phyloP scores from a whole-genome alignment of 768 basidiomycete species.

The Suillus fuscotomentosus region DNA sequence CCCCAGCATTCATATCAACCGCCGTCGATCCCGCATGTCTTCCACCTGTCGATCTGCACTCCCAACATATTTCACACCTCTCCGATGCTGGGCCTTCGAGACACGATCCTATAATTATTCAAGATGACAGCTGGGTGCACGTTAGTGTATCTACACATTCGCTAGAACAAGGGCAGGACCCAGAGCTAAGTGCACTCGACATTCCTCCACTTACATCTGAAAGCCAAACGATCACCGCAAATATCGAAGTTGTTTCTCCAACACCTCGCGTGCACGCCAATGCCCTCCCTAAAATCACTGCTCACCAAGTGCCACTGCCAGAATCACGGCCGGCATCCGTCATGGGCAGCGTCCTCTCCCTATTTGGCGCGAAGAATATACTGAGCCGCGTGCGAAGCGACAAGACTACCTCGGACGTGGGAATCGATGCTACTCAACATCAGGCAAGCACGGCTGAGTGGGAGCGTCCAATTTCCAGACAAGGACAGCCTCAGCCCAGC shows the following conservation, averaged over 20 bases:
- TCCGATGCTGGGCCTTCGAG: conserved; percentile 15
- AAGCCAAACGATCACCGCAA: conserved; percentile 14
- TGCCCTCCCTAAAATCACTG: conserved; percentile 17
- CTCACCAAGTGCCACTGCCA: conserved; percentile 24
- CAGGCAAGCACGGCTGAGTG: not conserved
- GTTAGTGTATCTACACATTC: conserved; percentile 11
- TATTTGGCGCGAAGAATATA: not conserved
- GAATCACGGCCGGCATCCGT: conserved; percentile 30
- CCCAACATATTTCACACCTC: conserved; percentile 4
- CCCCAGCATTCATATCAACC: conserved; percentile 27
- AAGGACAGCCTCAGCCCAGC: conserved; percentile 8
- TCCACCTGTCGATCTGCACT: conserved; percentile 5
- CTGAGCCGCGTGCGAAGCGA: conserved; percentile 10
- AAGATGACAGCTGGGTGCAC: conserved; percentile 31
- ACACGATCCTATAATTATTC: conserved; percentile 18
- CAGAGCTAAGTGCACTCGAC: conserved; percentile 3
- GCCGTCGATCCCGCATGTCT: conserved; percentile 11
- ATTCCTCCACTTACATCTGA: not conserved
- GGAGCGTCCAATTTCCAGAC: conserved; percentile 8
- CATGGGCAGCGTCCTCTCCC: conserved; percentile 18
- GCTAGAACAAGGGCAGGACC: conserved; percentile 6
- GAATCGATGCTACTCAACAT: conserved; percentile 9
- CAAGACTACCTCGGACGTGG: conserved; percentile 25
- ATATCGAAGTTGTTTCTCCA: conserved; percentile 7
- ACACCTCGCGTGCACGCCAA: conserved; percentile 9